Evolutionary conservation across 208 protist genomes (phyloP).

Genomic region (Leishmania braziliensis): DNA sequence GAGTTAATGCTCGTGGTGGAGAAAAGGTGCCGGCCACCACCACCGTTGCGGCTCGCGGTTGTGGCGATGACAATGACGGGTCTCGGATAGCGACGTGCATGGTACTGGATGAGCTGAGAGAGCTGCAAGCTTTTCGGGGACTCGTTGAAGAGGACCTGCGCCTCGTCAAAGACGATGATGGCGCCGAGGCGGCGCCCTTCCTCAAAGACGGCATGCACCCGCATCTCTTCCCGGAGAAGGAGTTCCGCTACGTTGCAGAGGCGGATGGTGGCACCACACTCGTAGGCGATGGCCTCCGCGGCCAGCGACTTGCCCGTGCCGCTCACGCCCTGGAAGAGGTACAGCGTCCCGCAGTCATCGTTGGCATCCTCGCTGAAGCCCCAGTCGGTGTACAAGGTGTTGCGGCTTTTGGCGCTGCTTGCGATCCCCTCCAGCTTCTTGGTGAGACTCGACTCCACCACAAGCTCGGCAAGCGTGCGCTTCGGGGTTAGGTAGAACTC

Average conservation of each 20-base stretch:
- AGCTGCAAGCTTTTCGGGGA: conserved; percentile 60
- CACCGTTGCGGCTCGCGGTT: conserved; percentile 42
- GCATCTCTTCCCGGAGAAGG: conserved; percentile 53
- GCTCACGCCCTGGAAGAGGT: conserved; percentile 82
- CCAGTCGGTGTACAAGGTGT: conserved; percentile 88
- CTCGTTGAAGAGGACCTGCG: conserved; percentile 85
- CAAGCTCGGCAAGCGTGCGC: conserved; percentile 70
- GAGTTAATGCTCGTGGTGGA: conserved; percentile 44
- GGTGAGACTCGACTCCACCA: conserved; percentile 54
- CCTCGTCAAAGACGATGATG: conserved; percentile 89
- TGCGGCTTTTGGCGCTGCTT: conserved; percentile 76
- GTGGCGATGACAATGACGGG: conserved; percentile 86
- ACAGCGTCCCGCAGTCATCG: conserved; percentile 36
- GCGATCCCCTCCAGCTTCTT: conserved; percentile 60
- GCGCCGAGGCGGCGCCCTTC: conserved; percentile 83
- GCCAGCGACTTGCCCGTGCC: conserved; percentile 91
- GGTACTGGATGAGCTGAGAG: conserved; percentile 82
- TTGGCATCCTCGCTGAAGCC: conserved; percentile 77
- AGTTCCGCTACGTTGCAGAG: conserved; percentile 84
- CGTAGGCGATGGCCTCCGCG: conserved; percentile 90
- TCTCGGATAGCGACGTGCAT: conserved; percentile 67
- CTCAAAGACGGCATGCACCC: conserved; percentile 73
- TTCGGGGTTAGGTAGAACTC: conserved; percentile 78
- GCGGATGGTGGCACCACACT: conserved; percentile 87
- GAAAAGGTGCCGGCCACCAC: conserved; percentile 31